These are phyloP conservation scores for Austropuccinia psidii DNA, from an alignment of 1,284 basidiomycete genomes.

Conservation along the genomic window DNA sequence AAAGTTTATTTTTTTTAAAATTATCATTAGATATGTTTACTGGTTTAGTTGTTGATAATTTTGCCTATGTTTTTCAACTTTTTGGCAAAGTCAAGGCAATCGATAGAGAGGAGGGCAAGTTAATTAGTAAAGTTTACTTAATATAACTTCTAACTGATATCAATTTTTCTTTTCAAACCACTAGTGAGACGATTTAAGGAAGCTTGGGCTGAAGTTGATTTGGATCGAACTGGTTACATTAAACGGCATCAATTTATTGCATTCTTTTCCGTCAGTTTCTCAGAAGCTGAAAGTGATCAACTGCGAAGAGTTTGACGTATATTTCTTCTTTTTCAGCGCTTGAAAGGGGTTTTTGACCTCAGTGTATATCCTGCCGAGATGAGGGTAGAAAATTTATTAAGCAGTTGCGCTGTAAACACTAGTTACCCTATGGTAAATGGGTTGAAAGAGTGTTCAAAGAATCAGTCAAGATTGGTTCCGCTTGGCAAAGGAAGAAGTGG, in stretches of 20 bases:
- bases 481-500: background rate
- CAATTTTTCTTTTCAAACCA: slow-evolving; percentile 36
- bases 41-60: slow-evolving; percentile 92
- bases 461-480: background rate
- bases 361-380: slow-evolving; percentile 63
- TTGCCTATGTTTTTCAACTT: slow-evolving; percentile 89
- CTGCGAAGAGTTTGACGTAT: slow-evolving; percentile 31
- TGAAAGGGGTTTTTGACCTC: slow-evolving; percentile 28
- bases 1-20: background rate
- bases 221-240: slow-evolving; percentile 69
- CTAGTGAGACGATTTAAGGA: slow-evolving; percentile 66
- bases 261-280: slow-evolving; percentile 61
- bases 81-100: slow-evolving; percentile 64
- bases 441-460: too few species aligned
- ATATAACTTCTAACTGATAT: background rate
- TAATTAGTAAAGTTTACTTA: background rate
- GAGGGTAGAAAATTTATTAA: slow-evolving; percentile 55
- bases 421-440: too few species aligned
- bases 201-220: slow-evolving; percentile 79
- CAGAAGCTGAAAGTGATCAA: slow-evolving; percentile 39
- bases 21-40: slow-evolving; percentile 39
- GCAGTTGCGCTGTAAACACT: background rate
- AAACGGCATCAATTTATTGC: slow-evolving; percentile 62
- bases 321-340: slow-evolving; percentile 1
- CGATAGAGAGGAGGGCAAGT: slow-evolving; percentile 61